phyloP scores from a whole-genome alignment of 768 basidiomycete genomes.

The Agrocybe chaxingu region DNA sequence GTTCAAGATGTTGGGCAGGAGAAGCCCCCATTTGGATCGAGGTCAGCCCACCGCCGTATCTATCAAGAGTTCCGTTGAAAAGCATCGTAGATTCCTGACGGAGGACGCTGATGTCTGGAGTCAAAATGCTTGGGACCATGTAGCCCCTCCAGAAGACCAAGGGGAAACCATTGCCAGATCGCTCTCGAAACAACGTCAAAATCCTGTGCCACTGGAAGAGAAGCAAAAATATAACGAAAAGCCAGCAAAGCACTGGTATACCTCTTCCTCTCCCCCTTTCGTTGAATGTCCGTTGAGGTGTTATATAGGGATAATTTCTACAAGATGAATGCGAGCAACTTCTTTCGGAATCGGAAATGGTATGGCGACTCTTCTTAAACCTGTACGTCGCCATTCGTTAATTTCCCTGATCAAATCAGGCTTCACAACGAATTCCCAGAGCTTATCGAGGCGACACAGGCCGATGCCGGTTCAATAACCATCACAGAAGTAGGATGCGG shows the following conservation, averaged over 20 bases:
- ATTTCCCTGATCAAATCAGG: constrained; percentile 37
- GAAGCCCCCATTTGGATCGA: constrained; percentile 70
- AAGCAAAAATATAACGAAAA: constrained; percentile 70
- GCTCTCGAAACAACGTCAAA: constrained; percentile 62
- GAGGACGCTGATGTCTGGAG: constrained; percentile 74
- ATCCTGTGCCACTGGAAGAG: constrained; percentile 74
- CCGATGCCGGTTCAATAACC: constrained; percentile 72
- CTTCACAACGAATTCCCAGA: constrained; percentile 94
- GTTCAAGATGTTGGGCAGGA: constrained; percentile 56
- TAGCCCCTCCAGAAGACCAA: constrained; percentile 81
- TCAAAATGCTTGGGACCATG: constrained; percentile 92
- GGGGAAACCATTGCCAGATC: constrained; percentile 67
- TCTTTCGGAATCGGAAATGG: constrained; percentile 96
- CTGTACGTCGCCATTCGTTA: constrained; percentile 7
- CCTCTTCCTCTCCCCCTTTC: not conserved
- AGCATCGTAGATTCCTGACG: constrained; percentile 58
- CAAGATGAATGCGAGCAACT: constrained; percentile 78
- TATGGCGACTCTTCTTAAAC: constrained; percentile 19
- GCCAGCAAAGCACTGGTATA: constrained; percentile 71
- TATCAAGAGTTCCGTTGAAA: not conserved
- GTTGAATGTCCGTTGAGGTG: constrained; percentile 3
- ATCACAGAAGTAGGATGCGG: constrained; percentile 93
- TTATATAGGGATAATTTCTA: constrained; percentile 87
- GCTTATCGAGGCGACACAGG: constrained; percentile 63
- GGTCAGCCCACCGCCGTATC: constrained; percentile 25